phyloP scores from a whole-genome alignment of 768 basidiomycete species.

The Podaxis sp. region DNA sequence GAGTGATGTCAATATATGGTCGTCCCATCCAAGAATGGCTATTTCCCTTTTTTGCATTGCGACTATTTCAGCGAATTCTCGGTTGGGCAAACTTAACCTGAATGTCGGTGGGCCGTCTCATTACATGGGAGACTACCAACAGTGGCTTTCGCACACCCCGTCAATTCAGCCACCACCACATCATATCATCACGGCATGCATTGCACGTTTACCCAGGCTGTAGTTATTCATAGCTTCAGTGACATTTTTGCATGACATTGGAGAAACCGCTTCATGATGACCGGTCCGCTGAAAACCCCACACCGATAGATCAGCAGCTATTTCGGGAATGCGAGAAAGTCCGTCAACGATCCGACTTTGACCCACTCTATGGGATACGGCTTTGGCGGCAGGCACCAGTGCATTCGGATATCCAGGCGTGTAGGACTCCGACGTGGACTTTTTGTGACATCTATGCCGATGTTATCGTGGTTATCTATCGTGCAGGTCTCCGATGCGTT shows the following conservation, averaged over 20 bases:
- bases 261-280: no score
- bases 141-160: no score
- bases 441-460: not conserved
- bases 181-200: no score
- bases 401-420: not conserved
- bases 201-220: no score
- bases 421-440: not conserved
- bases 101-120: not conserved
- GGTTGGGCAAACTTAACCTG: not conserved
- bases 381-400: not conserved
- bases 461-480: not conserved
- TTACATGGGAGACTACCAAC: not conserved
- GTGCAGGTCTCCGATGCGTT: not conserved
- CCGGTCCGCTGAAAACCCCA: not conserved
- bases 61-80: not conserved
- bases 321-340: not conserved
- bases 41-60: not conserved
- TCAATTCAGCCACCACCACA: no score
- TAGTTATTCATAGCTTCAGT: no score
- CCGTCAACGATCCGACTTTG: not conserved
- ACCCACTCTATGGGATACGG: not conserved
- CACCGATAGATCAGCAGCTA: not conserved
- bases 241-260: no score
- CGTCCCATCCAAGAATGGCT: not conserved
- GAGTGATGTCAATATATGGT: not conserved